Evolutionary conservation across 2,329 filamentous ascomycete species (phyloP).

Genomic region (Byssoonygena ceratinophila): DNA sequence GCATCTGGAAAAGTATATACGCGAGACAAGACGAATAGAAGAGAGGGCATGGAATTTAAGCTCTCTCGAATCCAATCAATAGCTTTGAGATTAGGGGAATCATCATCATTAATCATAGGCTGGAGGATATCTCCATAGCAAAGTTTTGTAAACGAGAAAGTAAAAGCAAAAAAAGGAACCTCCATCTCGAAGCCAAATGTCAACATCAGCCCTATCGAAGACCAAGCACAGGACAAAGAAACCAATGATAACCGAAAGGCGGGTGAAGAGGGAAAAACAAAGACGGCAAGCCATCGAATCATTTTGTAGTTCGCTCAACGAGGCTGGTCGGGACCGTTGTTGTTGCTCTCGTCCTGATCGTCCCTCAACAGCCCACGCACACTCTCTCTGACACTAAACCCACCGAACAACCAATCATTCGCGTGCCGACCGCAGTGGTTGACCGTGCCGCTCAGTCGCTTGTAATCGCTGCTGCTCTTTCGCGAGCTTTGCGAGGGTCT

Average conservation of each 20-base stretch:
- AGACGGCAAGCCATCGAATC: not conserved
- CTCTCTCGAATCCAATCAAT: not conserved
- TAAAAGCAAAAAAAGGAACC: not conserved
- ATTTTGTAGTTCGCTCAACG: not conserved
- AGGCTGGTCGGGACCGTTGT: not conserved
- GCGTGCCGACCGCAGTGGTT: constrained; percentile 41
- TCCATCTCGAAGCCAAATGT: not conserved
- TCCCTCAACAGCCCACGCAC: constrained; percentile 27
- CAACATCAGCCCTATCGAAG: no score
- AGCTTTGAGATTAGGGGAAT: not conserved
- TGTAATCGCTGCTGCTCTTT: constrained; percentile 26
- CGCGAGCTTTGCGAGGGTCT: constrained; percentile 17
- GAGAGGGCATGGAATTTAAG: not conserved
- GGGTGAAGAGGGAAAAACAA: not conserved
- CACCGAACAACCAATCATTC: constrained; percentile 44
- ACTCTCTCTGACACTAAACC: constrained; percentile 39
- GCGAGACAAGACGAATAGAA: not conserved
- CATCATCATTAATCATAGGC: not conserved
- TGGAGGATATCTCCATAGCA: not conserved
- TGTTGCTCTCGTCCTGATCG: constrained; percentile 15
- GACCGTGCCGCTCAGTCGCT: constrained; percentile 32
- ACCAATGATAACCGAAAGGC: not conserved
- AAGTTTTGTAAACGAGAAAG: not conserved
- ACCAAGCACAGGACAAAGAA: no score
- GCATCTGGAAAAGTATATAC: not conserved